Percentiles rank a stretch among this genome's conserved stretches.
Evolutionary conservation across 495 filamentous ascomycete genomes (phyloP).

Genomic region (Talaromyces borbonicus): DNA sequence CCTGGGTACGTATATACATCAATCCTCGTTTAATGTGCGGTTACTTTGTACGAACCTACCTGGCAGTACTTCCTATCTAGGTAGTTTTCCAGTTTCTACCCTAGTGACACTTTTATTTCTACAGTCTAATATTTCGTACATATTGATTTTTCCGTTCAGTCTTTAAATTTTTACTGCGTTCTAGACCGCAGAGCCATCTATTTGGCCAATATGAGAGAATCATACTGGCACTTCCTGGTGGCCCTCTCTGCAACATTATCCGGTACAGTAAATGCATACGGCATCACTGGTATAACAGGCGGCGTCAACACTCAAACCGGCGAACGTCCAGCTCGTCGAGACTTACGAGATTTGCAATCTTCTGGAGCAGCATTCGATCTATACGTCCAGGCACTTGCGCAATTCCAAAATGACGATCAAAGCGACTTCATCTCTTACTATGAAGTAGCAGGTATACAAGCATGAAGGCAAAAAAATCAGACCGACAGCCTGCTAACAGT

Average conservation of each 20-base stretch:
- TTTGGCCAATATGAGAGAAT: conserved; percentile 4
- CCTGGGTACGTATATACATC: too few species aligned
- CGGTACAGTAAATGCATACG: conserved; percentile 9
- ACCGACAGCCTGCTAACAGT: background rate
- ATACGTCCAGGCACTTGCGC: conserved; percentile 19
- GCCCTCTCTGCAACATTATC: too few species aligned
- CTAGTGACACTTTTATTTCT: too few species aligned
- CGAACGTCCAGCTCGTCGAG: conserved; percentile 15
- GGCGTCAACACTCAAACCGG: conserved; percentile 15
- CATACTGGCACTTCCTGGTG: background rate
- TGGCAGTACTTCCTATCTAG: too few species aligned
- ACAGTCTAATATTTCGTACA: too few species aligned
- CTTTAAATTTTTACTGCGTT: too few species aligned
- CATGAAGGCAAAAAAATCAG: background rate
- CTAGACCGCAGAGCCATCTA: background rate
- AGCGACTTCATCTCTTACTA: conserved; percentile 16
- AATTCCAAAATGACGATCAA: conserved; percentile 17
- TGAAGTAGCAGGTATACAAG: conserved; percentile 13
- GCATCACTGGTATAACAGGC: conserved; percentile 13
- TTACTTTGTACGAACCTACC: too few species aligned
- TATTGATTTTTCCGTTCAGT: too few species aligned
- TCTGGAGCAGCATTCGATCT: conserved; percentile 22
- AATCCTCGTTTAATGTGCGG: too few species aligned
- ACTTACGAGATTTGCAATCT: conserved; percentile 14
- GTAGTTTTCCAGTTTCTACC: too few species aligned